Conservation (phyloP, 306 rosid species). For the Vicia faba region DNA sequence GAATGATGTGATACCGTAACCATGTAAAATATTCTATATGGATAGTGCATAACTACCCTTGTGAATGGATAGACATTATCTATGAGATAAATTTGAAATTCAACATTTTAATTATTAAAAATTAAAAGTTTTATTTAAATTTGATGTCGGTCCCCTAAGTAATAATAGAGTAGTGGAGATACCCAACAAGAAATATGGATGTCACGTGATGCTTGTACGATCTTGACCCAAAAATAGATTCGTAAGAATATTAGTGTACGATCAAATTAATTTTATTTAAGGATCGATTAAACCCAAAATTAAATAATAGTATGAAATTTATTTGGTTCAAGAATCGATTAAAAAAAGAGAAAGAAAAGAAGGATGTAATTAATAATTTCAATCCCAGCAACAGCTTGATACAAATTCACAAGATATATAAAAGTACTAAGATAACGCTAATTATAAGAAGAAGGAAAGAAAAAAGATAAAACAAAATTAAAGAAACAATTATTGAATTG, state of each 20-base stretch:
- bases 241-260: neutral
- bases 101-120: no score
- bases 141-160: neutral
- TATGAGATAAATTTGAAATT: no score
- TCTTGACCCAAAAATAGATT: neutral
- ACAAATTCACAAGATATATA: neutral
- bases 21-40: no score
- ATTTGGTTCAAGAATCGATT: no score
- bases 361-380: neutral
- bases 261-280: no score
- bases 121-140: no score
- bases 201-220: slow-evolving; percentile 31
- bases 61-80: no score
- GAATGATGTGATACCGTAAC: no score
- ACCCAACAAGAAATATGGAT: slow-evolving; percentile 4
- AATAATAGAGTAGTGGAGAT: neutral
- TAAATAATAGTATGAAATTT: no score
- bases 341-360: neutral
- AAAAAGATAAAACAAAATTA: neutral
- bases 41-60: no score
- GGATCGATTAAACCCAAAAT: no score
- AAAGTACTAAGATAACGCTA: neutral
- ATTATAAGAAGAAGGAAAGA: neutral
- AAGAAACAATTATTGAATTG: neutral
- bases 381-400: neutral